Percentiles rank a stretch among this genome's conserved stretches.
phyloP scores from a whole-genome alignment of 2,329 filamentous ascomycete genomes.

The Penicillium psychrosexuale region DNA sequence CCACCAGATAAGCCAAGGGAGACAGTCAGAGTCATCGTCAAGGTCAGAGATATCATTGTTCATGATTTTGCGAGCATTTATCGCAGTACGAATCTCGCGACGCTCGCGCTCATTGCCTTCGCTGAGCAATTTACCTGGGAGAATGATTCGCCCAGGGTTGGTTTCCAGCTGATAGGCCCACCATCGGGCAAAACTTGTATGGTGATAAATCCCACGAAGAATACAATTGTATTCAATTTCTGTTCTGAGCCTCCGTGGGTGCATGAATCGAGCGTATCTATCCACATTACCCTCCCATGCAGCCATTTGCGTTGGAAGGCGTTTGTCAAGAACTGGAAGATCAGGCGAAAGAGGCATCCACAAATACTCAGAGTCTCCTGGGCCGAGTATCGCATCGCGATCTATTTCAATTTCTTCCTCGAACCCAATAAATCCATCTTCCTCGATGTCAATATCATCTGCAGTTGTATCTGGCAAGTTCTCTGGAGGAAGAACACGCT shows the following conservation, averaged over 20 bases:
- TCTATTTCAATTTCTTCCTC: background rate
- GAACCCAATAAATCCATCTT: conserved; percentile 16
- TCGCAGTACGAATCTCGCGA: conserved; percentile 11
- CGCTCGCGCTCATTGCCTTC: conserved; percentile 8
- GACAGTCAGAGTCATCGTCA: conserved; percentile 12
- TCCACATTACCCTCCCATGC: conserved; percentile 16
- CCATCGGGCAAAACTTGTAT: conserved; percentile 21
- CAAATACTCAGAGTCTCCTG: conserved; percentile 9
- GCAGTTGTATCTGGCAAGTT: conserved; percentile 9
- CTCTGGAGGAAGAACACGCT: conserved; percentile 3
- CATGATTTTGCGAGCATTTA: conserved; percentile 20
- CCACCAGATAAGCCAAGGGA: conserved; percentile 18
- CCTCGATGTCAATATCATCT: conserved; percentile 16
- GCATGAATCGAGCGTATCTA: conserved; percentile 14
- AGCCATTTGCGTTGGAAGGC: conserved; percentile 12
- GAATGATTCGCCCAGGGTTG: conserved; percentile 4
- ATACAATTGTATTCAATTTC: conserved; percentile 16
- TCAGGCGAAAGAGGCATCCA: conserved; percentile 17
- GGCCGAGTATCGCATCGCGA: conserved; percentile 4
- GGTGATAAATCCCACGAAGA: conserved; percentile 22
- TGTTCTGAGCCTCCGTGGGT: conserved; percentile 12
- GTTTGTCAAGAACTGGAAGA: conserved; percentile 13
- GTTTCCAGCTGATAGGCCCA: conserved; percentile 18
- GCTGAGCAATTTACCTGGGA: conserved; percentile 10
- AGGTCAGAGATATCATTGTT: conserved; percentile 18